These are phyloP conservation scores for Zea mays DNA, from an alignment of 176 grass and related monocot species.

Conservation along the genomic window Zm-B73-REFERENCE-NAM-5.0 NC_050098.1:38379001-38379500, in stretches of 20 bases:
- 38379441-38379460: neutral
- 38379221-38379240: neutral
- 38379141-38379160: no score
- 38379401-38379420: neutral
- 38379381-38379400: neutral
- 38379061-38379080: no score
- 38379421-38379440: neutral
- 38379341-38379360: slow-evolving; percentile 34
- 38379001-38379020: no score
- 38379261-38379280: neutral
- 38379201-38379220: neutral
- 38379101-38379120: no score
- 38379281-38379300: neutral
- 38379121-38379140: no score
- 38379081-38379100: no score
- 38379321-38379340: slow-evolving; percentile 20
- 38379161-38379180: no score
- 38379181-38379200: neutral
- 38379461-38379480: neutral
- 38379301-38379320: slow-evolving; percentile 2
- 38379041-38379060: no score
- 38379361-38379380: neutral
- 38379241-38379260: neutral
- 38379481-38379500: slow-evolving; percentile 2
- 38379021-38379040: no score